Evolutionary conservation across 2,329 filamentous ascomycete genomes (phyloP), one percentile per base, ranked within the genome.

Genomic region (Xylariaceae sp.): DNA sequence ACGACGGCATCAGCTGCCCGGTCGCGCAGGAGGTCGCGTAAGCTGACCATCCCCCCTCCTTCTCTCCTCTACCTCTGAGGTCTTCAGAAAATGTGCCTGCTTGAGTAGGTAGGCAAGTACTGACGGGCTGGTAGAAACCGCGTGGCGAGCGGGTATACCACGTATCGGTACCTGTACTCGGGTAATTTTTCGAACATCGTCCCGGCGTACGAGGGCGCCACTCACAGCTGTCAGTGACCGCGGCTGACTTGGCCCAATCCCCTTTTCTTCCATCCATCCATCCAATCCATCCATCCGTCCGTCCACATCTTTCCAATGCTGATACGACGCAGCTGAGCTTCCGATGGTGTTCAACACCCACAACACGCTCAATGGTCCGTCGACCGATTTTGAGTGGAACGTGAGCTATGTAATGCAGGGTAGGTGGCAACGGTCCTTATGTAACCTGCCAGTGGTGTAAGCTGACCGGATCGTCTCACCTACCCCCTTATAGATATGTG

Each of bases 111-210:
- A n/a, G n/a, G n/a, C n/a, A n/a, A 2, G 4, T 16, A 7, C 15
- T 15, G 19, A n/a, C n/a, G n/a, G n/a, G n/a, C n/a, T n/a, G n/a
- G n/a, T n/a, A 31, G 15, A 5, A 18, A 31, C 18, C 37, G 33
- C 7, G 33, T 16, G 23, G 11, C 5, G 3, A 11, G 17, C 22
- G 28, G 22, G 3, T 16, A 32, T 28, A 45, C 33, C 26, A 60
- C 56, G 0, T 59, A 58, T 35, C 51, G 55, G 19, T 60, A 59
- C 38, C 46, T 56, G 31, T 59, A 59, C 33, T 42, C 48, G 2
- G 58, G 57, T 8, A 60, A 60, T 37, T 60, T 59, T 31, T 52
- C 44, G 19, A 55, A 53, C 34, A 41, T 60, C 14, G 51, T 51
- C 4, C 56, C 56, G 25, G 41, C 40, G 1, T 59, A 50, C 54